Evolutionary conservation across 371 early-diverging fungal species (phyloP), one percentile per base, ranked within the genome.

Genomic region (Lichtheimia corymbifera): DNA sequence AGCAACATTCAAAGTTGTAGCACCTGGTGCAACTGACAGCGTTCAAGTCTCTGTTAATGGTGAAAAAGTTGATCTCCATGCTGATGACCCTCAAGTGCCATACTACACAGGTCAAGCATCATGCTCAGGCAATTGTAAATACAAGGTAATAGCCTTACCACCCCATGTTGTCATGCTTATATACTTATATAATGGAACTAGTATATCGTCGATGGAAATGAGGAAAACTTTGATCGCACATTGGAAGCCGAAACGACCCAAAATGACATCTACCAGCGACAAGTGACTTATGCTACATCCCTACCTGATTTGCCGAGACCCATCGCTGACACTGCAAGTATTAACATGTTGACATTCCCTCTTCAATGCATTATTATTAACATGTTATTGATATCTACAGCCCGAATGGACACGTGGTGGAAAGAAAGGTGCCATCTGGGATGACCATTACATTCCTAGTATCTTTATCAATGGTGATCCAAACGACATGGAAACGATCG

Each of bases 291-390:
- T 62, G 85, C 82, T 35, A 68, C 81, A n/a, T 65, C 78, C 54
- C 71, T 84, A 55, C 85, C 85, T 82, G 14, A 83, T 82, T 7
- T 77, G 65, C 71, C 79, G 77, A 74, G 70, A 65, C 84, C 84
- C 25, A 77, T 78, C 56, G 61, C 59, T 61, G 58, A 64, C 35
- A 35, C 35, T 35, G 35, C 9, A 35, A 35, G 35, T 35, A 2
- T 35, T 35, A 35, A 5, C 0, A 35, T 35, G 9, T 30, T 30
- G 6, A 6, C 7, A 1, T 30, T 7, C 3, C 2, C 1, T 11
- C 5, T 35, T 4, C 28, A 28, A 28, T 28, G 28, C 28, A 28
- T 28, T 0, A 7, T 7, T 28, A 28, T 28, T 28, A 7, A 28
- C 7, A 28, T 7, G 7, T 28, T 4, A 28, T 28, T 28, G 28